Conservation (phyloP, 116 monocot genomes). For the Dioscorea cayenensis region DNA sequence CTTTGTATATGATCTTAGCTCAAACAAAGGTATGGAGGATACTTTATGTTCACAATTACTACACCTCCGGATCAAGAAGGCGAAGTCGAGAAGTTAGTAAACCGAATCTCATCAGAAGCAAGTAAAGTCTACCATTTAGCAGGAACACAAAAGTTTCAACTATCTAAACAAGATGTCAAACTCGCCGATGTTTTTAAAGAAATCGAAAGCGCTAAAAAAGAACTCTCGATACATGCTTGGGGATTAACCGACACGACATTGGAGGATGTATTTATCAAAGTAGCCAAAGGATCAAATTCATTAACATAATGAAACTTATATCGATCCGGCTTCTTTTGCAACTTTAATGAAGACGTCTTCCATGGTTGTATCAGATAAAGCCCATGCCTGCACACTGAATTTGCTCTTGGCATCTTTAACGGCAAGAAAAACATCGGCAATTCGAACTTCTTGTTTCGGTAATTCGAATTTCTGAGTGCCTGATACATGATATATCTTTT, state of each 20-base stretch:
- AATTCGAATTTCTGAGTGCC: constrained; percentile 82
- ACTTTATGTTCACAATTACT: constrained; percentile 13
- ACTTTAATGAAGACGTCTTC: constrained; percentile 89
- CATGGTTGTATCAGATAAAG: constrained; percentile 62
- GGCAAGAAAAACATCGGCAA: constrained; percentile 54
- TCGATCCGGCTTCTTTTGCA: constrained; percentile 30
- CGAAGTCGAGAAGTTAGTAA: constrained; percentile 8
- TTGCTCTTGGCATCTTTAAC: constrained; percentile 43
- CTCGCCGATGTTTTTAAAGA: constrained; percentile 8
- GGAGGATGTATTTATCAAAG: constrained; percentile 62
- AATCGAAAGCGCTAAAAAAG: constrained; percentile 5
- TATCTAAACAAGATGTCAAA: constrained; percentile 17
- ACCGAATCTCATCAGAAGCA: constrained; percentile 1
- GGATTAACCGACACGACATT: constrained; percentile 25
- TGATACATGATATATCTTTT: constrained; percentile 61
- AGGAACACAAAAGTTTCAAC: constrained; percentile 16
- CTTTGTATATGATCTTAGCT: neutral
- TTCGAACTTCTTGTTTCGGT: constrained; percentile 64
- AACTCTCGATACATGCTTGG: constrained; percentile 12
- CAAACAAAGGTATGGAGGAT: constrained; percentile 5
- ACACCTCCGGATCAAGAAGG: constrained; percentile 10
- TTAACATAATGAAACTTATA: too few species aligned
- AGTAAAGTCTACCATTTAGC: constrained; percentile 8
- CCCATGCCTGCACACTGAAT: constrained; percentile 64
- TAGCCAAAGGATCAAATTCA: constrained; percentile 30